Base-by-base conservation (phyloP, 2,329 filamentous ascomycete genomes). In the Rasamsonia emersonii region DNA sequence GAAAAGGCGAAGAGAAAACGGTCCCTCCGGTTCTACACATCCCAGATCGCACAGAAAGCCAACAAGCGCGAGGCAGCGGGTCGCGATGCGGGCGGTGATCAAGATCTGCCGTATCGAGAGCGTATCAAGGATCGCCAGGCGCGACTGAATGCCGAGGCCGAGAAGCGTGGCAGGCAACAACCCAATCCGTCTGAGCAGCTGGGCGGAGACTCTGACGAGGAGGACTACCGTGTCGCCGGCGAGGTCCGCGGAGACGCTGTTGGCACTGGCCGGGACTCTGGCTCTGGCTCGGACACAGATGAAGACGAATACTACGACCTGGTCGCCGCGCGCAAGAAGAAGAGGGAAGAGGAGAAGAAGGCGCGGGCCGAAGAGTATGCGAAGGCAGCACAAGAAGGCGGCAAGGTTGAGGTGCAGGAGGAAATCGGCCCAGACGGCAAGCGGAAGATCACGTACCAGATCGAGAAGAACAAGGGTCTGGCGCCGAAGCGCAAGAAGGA, bases 381-480 rank as follows among this genome's bases (percentile, higher is more conserved):
- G 1, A 55, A 67, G 30, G 74, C 74, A 1, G 67, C 68, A n/a
- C 58, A 64, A 29, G 60, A 71, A 44, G 73, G 73, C 14, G 75
- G 67, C 11, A 72, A 70, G 36, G 80, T 81, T 41, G 68, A 74
- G 32, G 70, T 80, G 39, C 68, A 76, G 38, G 80, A 83, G 51
- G 70, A 73, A 48, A 58, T 93, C 25, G 86, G 82, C 24, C 68
- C 77, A 36, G 86, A 94, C 49, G 89, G 88, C 38, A 93, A 95
- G 66, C 72, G 93, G 38, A 85, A 86, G 60, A 93, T 98, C 56
- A 84, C 77, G 11, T 96, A 95, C 62, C 75, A 79, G 46, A 98
- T 98, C 53, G 77, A 88, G 65, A 95, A 96, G 76, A 98, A 98
- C 65, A 95, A 95, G 73, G 91, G 91, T 18, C 66, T 98, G 41